Conservation (phyloP, 768 basidiomycete species). For the Trametes coccinea region DNA sequence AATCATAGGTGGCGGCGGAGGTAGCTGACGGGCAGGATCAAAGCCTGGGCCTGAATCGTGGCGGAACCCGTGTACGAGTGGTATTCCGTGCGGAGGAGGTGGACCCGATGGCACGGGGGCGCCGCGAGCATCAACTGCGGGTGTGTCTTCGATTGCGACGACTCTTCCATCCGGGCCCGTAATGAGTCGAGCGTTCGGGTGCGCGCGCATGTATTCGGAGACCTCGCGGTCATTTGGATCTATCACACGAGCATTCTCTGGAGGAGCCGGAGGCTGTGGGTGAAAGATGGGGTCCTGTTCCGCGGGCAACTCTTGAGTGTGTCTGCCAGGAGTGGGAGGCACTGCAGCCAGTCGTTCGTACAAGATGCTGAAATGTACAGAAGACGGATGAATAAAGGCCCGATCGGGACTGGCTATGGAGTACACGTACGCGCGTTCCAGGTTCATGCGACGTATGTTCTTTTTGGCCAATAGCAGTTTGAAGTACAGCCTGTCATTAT, state of each 20-base stretch:
- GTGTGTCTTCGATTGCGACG: constrained; percentile 50
- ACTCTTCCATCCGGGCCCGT: constrained; percentile 52
- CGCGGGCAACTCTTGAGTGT: constrained; percentile 29
- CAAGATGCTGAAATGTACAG: constrained; percentile 51
- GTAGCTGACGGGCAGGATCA: constrained; percentile 29
- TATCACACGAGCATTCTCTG: constrained; percentile 23
- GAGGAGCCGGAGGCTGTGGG: constrained; percentile 28
- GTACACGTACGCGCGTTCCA: constrained; percentile 79
- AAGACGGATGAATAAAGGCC: constrained; percentile 18
- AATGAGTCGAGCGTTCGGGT: constrained; percentile 48
- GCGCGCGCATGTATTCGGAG: constrained; percentile 51
- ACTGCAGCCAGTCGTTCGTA: constrained; percentile 74
- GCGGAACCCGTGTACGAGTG: constrained; percentile 28
- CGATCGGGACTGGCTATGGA: background rate
- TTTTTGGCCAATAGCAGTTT: constrained; percentile 79
- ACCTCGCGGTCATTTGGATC: constrained; percentile 50
- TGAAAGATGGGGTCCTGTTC: constrained; percentile 29
- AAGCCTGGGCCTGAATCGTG: constrained; percentile 30
- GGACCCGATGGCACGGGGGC: constrained; percentile 17
- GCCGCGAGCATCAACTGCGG: constrained; percentile 29
- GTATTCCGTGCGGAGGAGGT: constrained; percentile 28
- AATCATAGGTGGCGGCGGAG: constrained; percentile 30
- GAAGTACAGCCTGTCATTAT: constrained; percentile 86
- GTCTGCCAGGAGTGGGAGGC: constrained; percentile 51
- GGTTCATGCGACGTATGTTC: constrained; percentile 82